Conservation (phyloP, 192 early-diverging fungal species). For the Rhizophagus sp. region DNA sequence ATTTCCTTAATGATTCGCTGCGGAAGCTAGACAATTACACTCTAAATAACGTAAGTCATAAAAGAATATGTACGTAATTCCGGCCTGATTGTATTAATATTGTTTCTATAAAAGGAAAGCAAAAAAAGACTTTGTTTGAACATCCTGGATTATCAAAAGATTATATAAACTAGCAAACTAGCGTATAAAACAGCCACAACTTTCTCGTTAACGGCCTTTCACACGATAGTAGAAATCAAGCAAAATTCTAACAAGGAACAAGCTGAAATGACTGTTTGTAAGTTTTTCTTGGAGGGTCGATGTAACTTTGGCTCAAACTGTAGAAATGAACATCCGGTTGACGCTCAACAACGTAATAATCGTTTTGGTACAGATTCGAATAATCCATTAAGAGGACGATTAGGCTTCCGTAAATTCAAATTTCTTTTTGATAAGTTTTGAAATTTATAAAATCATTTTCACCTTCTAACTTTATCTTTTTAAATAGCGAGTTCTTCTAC, state of each 20-base stretch:
- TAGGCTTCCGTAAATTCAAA: not conserved
- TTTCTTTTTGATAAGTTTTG: not conserved
- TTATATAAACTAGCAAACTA: not conserved
- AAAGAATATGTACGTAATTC: too few relatives aligned
- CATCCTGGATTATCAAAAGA: not conserved
- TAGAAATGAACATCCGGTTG: constrained; percentile 53
- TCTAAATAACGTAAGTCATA: too few relatives aligned
- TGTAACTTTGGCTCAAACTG: constrained; percentile 56
- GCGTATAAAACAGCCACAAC: not conserved
- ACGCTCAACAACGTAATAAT: not conserved
- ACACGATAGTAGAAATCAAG: not conserved
- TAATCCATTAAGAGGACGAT: constrained; percentile 11
- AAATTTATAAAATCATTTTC: too few relatives aligned
- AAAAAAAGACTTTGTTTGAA: not conserved
- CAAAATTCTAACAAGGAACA: not conserved
- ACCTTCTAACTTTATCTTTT: not conserved
- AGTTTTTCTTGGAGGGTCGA: constrained; percentile 50
- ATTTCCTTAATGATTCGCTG: too few relatives aligned
- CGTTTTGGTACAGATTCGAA: constrained; percentile 41
- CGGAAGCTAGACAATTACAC: too few relatives aligned
- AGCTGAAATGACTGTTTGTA: constrained; percentile 26
- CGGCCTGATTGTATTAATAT: too few relatives aligned
- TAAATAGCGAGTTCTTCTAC: not conserved
- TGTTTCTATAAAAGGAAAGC: not conserved
- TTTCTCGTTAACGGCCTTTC: not conserved